Percentiles rank a stretch among this genome's conserved stretches.
These are phyloP conservation scores for Daldinia vernicosa DNA, from an alignment of 495 filamentous ascomycete genomes.

Conservation along the genomic window DNA sequence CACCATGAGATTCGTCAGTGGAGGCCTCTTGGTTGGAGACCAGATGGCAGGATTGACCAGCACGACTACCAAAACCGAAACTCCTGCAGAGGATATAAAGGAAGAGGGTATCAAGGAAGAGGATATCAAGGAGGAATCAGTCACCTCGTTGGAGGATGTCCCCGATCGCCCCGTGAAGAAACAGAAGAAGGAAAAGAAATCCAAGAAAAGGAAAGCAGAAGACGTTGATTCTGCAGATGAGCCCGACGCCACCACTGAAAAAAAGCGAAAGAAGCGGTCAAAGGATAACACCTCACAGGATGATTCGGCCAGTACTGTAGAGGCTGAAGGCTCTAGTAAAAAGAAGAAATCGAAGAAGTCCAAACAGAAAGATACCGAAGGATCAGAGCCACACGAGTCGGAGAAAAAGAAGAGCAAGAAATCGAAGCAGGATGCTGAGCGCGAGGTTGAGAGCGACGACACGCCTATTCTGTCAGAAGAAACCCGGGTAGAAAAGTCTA, in stretches of 20 bases:
- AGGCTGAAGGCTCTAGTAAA: constrained; percentile 45
- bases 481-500: constrained; percentile 36
- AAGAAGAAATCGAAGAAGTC: constrained; percentile 48
- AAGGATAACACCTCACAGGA: constrained; percentile 37
- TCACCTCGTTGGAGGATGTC: constrained; percentile 3
- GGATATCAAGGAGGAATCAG: background rate
- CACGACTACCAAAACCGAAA: constrained; percentile 23
- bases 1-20: constrained; percentile 79
- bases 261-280: constrained; percentile 53
- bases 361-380: constrained; percentile 50
- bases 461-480: constrained; percentile 21
- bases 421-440: constrained; percentile 28
- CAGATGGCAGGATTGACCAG: constrained; percentile 49
- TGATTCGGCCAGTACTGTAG: constrained; percentile 7
- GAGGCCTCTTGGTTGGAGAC: constrained; percentile 80
- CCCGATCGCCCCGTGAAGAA: constrained; percentile 22
- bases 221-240: constrained; percentile 44
- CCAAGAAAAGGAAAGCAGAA: constrained; percentile 55
- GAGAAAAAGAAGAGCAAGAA: constrained; percentile 45
- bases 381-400: constrained; percentile 28
- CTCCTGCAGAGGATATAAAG: background rate
- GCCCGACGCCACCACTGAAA: constrained; percentile 41
- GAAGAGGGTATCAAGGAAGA: background rate
- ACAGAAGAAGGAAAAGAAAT: constrained; percentile 46
- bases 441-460: constrained; percentile 9